These are phyloP conservation scores for Cymodocea nodosa DNA, from an alignment of 116 monocot species.

Conservation along the genomic window DNA sequence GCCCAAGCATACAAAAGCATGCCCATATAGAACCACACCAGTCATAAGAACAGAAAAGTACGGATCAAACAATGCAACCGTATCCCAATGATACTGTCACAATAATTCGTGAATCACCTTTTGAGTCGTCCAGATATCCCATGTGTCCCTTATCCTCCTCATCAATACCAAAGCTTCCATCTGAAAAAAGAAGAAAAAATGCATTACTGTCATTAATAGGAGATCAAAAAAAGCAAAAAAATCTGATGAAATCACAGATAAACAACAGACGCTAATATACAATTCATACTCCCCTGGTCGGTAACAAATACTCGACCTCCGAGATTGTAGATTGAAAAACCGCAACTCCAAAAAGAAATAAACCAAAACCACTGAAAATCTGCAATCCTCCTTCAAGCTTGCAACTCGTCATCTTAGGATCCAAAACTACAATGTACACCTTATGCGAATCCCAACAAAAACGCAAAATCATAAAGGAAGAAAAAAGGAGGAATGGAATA, in stretches of 20 bases:
- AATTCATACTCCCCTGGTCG: too few species aligned
- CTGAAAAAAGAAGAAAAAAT: slow-evolving; percentile 5
- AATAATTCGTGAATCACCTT: slow-evolving; percentile 7
- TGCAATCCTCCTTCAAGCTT: too few species aligned
- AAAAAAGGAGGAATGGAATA: not conserved
- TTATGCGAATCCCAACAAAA: not conserved
- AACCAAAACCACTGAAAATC: not conserved
- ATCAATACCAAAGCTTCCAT: slow-evolving; percentile 7
- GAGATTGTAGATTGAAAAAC: not conserved
- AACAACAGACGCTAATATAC: not conserved
- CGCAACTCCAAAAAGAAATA: not conserved
- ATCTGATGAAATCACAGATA: not conserved
- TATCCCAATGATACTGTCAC: not conserved
- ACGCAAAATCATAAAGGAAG: not conserved
- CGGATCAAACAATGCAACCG: not conserved
- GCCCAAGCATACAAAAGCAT: too few species aligned
- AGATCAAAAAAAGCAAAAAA: not conserved
- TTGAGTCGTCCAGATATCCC: slow-evolving; percentile 10
- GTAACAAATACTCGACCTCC: too few species aligned
- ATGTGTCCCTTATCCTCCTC: slow-evolving; percentile 10
- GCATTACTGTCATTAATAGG: not conserved
- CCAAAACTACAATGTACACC: not conserved
- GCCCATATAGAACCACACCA: too few species aligned
- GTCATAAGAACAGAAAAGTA: too few species aligned
- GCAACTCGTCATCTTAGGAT: not conserved